Conservation (phyloP, 2,329 filamentous ascomycete species). For the Hymenoscyphus repandus region DNA sequence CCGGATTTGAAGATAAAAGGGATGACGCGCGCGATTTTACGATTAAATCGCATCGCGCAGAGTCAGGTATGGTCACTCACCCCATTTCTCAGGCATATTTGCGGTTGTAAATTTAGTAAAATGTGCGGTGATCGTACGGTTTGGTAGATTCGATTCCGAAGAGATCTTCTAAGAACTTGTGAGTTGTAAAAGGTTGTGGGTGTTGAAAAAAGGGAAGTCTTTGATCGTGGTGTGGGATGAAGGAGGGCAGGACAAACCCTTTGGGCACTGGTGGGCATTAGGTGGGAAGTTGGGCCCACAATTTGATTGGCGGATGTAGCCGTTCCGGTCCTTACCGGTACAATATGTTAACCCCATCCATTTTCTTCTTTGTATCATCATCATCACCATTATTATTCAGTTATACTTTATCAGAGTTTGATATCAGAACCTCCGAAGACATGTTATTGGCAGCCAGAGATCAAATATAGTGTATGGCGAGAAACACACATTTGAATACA, state of each 20-base stretch:
- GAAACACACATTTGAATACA: no score
- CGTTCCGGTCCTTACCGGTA: no score
- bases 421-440: no score
- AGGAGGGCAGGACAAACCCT: neutral
- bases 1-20: conserved; percentile 3
- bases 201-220: neutral
- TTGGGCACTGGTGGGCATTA: no score
- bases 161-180: neutral
- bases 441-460: no score
- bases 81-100: conserved; percentile 11
- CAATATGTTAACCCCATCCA: no score
- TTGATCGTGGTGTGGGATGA: neutral
- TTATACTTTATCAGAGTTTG: no score
- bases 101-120: neutral
- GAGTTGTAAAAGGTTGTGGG: neutral
- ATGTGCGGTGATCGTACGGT: neutral
- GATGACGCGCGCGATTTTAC: neutral
- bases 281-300: no score
- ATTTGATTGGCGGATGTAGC: no score
- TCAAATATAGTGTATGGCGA: no score
- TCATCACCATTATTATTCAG: no score
- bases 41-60: neutral
- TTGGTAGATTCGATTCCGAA: neutral
- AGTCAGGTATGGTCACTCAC: conserved; percentile 4
- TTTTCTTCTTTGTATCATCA: no score